Percentiles rank a stretch among this genome's conserved stretches.
Conservation (phyloP, 108 stramenopile genomes). For the Licmophora abbreviata region DNA sequence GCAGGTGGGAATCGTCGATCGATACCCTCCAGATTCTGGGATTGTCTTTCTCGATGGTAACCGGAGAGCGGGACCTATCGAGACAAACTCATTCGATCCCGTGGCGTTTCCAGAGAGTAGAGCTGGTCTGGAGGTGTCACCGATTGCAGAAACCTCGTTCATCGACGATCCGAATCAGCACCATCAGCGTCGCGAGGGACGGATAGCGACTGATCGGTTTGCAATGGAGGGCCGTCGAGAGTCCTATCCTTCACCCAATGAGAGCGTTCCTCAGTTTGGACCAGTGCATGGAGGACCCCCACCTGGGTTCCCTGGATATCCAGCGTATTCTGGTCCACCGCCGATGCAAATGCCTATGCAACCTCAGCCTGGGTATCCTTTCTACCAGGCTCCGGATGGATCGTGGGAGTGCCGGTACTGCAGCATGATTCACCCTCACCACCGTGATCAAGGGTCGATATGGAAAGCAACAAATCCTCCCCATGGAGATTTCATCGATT, state of each 20-base stretch:
- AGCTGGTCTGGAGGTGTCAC: background rate
- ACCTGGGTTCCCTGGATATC: background rate
- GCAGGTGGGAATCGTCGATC: conserved; percentile 21
- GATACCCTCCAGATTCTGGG: conserved; percentile 25
- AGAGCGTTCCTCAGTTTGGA: too few relatives aligned
- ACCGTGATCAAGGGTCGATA: conserved; percentile 28
- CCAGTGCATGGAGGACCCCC: too few relatives aligned
- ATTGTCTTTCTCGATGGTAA: conserved; percentile 20
- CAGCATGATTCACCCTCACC: conserved; percentile 26
- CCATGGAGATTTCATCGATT: conserved; percentile 37
- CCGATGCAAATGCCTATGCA: background rate
- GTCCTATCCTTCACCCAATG: too few relatives aligned
- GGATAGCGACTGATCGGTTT: background rate
- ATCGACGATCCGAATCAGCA: background rate
- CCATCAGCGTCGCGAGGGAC: background rate
- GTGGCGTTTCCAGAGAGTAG: background rate
- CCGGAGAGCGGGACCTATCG: background rate
- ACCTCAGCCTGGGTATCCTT: conserved; percentile 28
- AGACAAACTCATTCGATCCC: background rate
- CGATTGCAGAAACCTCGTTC: conserved; percentile 1
- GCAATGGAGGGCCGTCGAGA: background rate
- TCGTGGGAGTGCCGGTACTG: conserved; percentile 50
- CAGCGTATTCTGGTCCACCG: background rate
- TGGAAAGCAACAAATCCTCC: conserved; percentile 43
- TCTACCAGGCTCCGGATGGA: conserved; percentile 27